Base-by-base conservation (phyloP, 2,329 filamentous ascomycete genomes). In the Knoxdaviesia capensis region DNA sequence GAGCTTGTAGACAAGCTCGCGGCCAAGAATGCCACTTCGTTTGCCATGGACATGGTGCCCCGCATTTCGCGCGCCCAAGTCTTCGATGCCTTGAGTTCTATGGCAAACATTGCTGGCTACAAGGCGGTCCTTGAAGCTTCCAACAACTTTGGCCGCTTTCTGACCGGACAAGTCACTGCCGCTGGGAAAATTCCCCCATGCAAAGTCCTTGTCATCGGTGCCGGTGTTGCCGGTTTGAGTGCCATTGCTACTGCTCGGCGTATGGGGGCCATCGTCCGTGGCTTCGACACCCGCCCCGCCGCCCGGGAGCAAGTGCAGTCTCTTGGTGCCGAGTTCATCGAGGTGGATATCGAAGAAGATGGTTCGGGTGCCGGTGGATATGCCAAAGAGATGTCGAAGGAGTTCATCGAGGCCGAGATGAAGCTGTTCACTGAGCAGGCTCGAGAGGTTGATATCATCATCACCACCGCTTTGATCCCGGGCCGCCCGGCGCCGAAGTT, bases 61-160 rank as follows among this genome's bases (percentile, higher is more conserved):
- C 76, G 86, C 36, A 93, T 93, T 50, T 92, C 85, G 1, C 74
- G 86, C 39, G 85, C 86, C 1, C 86, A 93, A 55, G 77, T 82
- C 0, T 93, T 92, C 51, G 85, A 93, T 59, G 85, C 84, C 1
- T 66, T 93, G 43, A 86, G 83, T 56, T 90, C 82, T 7, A 93
- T 93, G 86, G 85, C 86, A 46, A 93, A 93, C 51, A 93, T 93
- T 60, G 83, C 85, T 28, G 86, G 86, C 0, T 94, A 94, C 62
- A 93, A 92, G 59, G 86, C 85, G 36, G 83, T 93, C 1, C 64
- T 93, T 37, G 85, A 93, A 57, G 86, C 85, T 1, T 87, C 83
- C 9, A 93, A 93, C 58, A 76, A 80, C 48, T 94, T 92, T 58
- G 85, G 85, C 41, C 75, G 85, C 38, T 93, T 92, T 54, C 60